Evolutionary conservation across 1,139 yeast species (phyloP).

Genomic region (Yamadazyma atmosphaerica): DNA sequence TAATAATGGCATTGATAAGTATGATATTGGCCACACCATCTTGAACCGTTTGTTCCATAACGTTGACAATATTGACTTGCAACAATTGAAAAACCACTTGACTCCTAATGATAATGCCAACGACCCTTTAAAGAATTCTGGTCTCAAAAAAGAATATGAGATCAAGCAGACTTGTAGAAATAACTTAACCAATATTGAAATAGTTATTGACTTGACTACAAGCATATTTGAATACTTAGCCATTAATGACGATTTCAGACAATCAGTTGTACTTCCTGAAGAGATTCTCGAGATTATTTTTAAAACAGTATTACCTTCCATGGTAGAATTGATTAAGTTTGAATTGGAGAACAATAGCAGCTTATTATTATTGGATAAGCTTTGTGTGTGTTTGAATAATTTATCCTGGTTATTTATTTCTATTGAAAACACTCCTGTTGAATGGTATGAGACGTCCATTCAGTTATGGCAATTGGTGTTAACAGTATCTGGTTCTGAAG

Average conservation of each 20-base stretch:
- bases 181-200: conserved; percentile 63
- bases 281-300: conserved; percentile 29
- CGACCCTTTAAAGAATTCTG: conserved; percentile 35
- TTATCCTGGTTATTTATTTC: conserved; percentile 54
- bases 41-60: conserved; percentile 27
- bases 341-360: conserved; percentile 23
- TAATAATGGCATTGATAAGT: conserved; percentile 19
- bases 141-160: conserved; percentile 28
- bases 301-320: conserved; percentile 37
- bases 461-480: conserved; percentile 40
- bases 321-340: conserved; percentile 39
- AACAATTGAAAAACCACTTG: conserved; percentile 34
- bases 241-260: conserved; percentile 24
- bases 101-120: conserved; percentile 39
- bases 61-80: conserved; percentile 44
- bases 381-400: conserved; percentile 70
- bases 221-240: conserved; percentile 66
- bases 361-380: conserved; percentile 48
- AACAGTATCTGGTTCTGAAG: conserved; percentile 16
- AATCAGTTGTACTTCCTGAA: conserved; percentile 22
- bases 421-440: conserved; percentile 32
- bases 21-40: conserved; percentile 21
- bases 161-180: conserved; percentile 47
- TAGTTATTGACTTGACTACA: conserved; percentile 71
- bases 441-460: conserved; percentile 33